Percentiles rank a stretch among this genome's conserved stretches.
phyloP scores from a whole-genome alignment of 345 rosid species.

The Eucalyptus cladocalyx region DNA sequence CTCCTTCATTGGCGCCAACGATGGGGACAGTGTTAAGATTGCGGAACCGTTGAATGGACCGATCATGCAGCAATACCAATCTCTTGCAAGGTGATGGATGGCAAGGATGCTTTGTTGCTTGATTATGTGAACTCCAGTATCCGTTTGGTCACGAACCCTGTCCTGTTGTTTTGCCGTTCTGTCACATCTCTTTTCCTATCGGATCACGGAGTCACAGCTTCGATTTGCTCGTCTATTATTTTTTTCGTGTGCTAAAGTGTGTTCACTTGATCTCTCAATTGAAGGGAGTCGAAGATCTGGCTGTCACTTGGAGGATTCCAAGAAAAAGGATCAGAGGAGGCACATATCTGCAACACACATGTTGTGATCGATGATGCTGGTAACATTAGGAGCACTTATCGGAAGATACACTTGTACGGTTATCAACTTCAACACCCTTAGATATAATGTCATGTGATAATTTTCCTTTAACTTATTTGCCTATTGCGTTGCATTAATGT shows the following conservation, averaged over 20 bases:
- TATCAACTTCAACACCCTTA: background rate
- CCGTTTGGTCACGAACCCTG: background rate
- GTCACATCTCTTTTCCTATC: background rate
- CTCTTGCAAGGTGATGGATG: constrained; percentile 61
- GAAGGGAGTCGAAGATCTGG: constrained; percentile 78
- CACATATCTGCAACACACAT: constrained; percentile 71
- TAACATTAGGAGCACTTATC: constrained; percentile 51
- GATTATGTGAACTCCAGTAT: background rate
- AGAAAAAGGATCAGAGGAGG: constrained; percentile 65
- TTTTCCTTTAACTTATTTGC: background rate
- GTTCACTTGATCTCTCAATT: background rate
- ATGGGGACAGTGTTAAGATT: constrained; percentile 62
- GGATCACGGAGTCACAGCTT: background rate
- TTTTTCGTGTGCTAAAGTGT: background rate
- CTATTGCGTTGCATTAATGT: background rate
- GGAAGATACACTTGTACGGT: constrained; percentile 76
- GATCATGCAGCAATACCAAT: constrained; percentile 66
- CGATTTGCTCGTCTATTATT: background rate
- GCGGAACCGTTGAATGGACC: constrained; percentile 84
- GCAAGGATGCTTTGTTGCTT: background rate
- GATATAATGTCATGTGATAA: background rate
- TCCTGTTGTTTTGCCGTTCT: background rate
- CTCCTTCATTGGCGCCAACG: constrained; percentile 49
- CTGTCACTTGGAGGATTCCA: constrained; percentile 92
- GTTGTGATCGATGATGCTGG: constrained; percentile 70